These are phyloP conservation scores for Rhamnella rubrinervis DNA, from an alignment of 331 rosid species.

Conservation along the genomic window DNA sequence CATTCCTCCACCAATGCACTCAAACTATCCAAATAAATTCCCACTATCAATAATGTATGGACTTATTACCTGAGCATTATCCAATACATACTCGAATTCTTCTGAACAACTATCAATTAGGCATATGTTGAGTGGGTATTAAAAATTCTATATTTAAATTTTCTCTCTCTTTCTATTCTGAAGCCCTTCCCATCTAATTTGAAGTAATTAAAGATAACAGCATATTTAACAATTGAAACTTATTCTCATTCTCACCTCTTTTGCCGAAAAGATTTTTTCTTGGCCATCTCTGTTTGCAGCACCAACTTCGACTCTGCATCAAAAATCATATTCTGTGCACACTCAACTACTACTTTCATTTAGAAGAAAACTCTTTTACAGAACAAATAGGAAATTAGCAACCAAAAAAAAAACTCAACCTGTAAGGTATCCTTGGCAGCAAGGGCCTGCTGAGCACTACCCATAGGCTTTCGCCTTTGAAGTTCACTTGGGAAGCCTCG, in stretches of 20 bases:
- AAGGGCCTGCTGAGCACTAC: conserved; percentile 71
- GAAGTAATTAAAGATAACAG: background rate
- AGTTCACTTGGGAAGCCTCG: conserved; percentile 92
- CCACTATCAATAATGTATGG: no score
- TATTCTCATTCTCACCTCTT: conserved; percentile 53
- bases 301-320: conserved; percentile 84
- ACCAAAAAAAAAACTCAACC: conserved; percentile 36
- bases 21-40: no score
- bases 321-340: conserved; percentile 69
- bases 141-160: no score
- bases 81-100: no score
- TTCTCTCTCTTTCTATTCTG: no score
- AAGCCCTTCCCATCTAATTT: background rate
- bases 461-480: conserved; percentile 97
- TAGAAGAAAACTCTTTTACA: background rate
- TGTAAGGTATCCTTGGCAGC: conserved; percentile 90
- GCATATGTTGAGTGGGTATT: no score
- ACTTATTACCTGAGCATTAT: no score
- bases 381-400: background rate
- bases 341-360: background rate
- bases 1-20: no score
- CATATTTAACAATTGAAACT: background rate
- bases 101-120: no score
- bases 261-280: conserved; percentile 93
- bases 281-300: conserved; percentile 98